Conservation (phyloP, 164 flowering plant genomes). For the Vitis cinerea region DNA sequence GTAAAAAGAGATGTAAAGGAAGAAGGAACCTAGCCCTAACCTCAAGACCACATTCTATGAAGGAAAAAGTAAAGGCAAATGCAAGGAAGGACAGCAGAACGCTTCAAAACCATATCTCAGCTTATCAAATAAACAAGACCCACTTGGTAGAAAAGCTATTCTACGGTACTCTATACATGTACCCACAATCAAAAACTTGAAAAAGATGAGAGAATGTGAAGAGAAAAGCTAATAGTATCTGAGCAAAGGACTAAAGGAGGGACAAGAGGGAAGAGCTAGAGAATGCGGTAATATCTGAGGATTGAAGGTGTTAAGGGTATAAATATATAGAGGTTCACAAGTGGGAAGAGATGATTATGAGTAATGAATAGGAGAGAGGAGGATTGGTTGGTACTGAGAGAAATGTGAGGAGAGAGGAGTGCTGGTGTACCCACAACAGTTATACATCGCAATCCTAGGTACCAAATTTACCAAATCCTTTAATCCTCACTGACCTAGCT, state of each 20-base stretch:
- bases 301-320: constrained; percentile 4
- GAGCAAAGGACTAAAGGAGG: constrained; percentile 4
- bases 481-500: constrained; percentile 29
- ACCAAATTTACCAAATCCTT: constrained; percentile 35
- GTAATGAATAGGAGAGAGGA: constrained; percentile 24
- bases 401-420: constrained; percentile 28
- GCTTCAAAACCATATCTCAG: constrained; percentile 10
- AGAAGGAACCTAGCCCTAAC: constrained; percentile 24
- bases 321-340: constrained; percentile 12
- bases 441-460: constrained; percentile 56
- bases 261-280: constrained; percentile 7
- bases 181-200: neutral
- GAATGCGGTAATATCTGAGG: constrained; percentile 12
- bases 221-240: neutral
- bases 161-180: neutral
- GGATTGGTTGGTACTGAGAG: constrained; percentile 33
- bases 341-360: constrained; percentile 1
- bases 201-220: neutral
- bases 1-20: no score
- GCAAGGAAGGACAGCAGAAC: neutral
- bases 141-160: constrained; percentile 17
- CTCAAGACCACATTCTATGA: constrained; percentile 20
- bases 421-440: constrained; percentile 41
- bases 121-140: constrained; percentile 16
- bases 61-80: constrained; percentile 9